phyloP scores from a whole-genome alignment of 1,284 basidiomycete genomes.

The Kwoniella shivajii region DNA sequence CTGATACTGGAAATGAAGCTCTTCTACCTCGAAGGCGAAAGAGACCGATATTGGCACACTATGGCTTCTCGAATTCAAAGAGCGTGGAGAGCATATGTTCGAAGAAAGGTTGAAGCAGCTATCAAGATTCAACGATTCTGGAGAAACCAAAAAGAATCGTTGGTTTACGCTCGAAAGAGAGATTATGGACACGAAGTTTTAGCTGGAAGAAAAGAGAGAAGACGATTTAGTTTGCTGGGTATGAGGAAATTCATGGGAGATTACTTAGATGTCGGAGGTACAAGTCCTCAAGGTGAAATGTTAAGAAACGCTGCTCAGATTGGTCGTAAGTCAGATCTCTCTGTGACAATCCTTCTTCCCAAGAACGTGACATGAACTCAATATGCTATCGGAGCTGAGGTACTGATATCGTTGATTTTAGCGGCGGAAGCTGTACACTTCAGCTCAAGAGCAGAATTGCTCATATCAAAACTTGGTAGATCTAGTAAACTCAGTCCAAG shows the following conservation, averaged over 20 bases:
- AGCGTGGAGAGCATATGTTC: slow-evolving; percentile 92
- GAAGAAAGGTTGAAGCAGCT: slow-evolving; percentile 94
- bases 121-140: slow-evolving; percentile 96
- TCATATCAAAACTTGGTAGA: slow-evolving; percentile 83
- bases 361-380: not conserved
- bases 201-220: slow-evolving; percentile 87
- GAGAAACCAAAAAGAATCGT: slow-evolving; percentile 94
- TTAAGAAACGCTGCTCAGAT: slow-evolving; percentile 74
- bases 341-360: not conserved
- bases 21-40: slow-evolving; percentile 97
- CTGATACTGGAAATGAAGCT: slow-evolving; percentile 60
- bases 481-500: slow-evolving; percentile 92
- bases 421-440: slow-evolving; percentile 77
- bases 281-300: slow-evolving; percentile 77
- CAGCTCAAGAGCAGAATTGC: slow-evolving; percentile 78
- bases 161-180: slow-evolving; percentile 83
- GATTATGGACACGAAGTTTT: slow-evolving; percentile 94
- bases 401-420: not conserved
- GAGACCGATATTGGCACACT: slow-evolving; percentile 99
- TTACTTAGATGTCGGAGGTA: slow-evolving; percentile 87
- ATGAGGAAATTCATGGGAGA: slow-evolving; percentile 96
- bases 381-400: slow-evolving; percentile 4
- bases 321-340: slow-evolving; percentile 59
- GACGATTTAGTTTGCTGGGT: slow-evolving; percentile 89
- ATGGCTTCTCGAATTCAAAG: slow-evolving; percentile 98